Conservation (phyloP, 2,329 filamentous ascomycete species). For the Fusarium tanahbumbuense region DNA sequence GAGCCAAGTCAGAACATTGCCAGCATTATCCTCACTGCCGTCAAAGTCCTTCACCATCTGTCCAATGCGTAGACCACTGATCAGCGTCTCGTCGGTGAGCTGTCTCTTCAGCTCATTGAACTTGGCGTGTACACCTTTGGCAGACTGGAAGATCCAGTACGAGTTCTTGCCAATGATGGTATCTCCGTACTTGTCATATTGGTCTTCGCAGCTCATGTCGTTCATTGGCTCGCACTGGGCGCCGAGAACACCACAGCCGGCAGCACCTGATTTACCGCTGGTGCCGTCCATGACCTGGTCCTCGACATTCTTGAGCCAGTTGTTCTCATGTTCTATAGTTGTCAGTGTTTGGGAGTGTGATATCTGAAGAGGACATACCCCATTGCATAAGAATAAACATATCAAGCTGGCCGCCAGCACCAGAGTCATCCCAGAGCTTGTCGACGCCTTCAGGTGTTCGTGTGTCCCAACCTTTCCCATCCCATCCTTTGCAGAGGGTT, state of each 20-base stretch:
- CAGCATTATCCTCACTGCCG: background rate
- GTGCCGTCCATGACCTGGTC: slow-evolving; percentile 4
- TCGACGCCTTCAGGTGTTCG: slow-evolving; percentile 22
- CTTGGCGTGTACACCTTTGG: slow-evolving; percentile 12
- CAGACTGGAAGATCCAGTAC: slow-evolving; percentile 26
- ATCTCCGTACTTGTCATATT: slow-evolving; percentile 11
- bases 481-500: slow-evolving; percentile 18
- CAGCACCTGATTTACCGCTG: slow-evolving; percentile 8
- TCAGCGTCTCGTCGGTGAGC: slow-evolving; percentile 11
- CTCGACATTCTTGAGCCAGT: slow-evolving; percentile 28
- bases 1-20: slow-evolving; percentile 1
- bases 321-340: slow-evolving; percentile 15
- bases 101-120: slow-evolving; percentile 11
- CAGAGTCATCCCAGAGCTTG: background rate
- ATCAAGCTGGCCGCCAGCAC: slow-evolving; percentile 12
- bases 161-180: slow-evolving; percentile 13
- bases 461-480: slow-evolving; percentile 6
- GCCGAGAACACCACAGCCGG: slow-evolving; percentile 2
- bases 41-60: slow-evolving; percentile 18
- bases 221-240: slow-evolving; percentile 4
- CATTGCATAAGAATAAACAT: slow-evolving; percentile 12
- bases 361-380: background rate
- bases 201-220: slow-evolving; percentile 6
- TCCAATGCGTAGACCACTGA: background rate
- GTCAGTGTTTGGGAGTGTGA: background rate